Percentiles rank a stretch among this genome's conserved stretches.
These are phyloP conservation scores for Xerocomus spinulosus DNA, from an alignment of 768 basidiomycete species.

Conservation along the genomic window DNA sequence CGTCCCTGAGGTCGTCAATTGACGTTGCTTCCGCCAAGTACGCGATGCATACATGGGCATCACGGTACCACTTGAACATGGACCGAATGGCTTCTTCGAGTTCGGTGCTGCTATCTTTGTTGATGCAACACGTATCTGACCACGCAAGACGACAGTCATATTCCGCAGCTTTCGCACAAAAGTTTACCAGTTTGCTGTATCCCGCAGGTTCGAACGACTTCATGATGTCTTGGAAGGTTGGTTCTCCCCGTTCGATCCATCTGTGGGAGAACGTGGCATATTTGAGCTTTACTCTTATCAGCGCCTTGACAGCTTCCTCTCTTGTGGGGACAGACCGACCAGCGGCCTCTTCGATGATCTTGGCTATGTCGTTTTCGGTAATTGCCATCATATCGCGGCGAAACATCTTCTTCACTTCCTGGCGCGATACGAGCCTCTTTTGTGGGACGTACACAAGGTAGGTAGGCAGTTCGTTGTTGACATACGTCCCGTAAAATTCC, in stretches of 20 bases:
- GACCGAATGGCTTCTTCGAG: slow-evolving; percentile 33
- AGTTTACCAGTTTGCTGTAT: slow-evolving; percentile 23
- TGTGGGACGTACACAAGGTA: slow-evolving; percentile 27
- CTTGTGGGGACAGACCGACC: slow-evolving; percentile 25
- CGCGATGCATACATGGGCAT: slow-evolving; percentile 28
- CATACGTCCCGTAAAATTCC: slow-evolving; percentile 15
- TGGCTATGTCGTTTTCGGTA: slow-evolving; percentile 24
- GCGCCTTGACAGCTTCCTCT: slow-evolving; percentile 23
- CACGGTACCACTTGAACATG: slow-evolving; percentile 33
- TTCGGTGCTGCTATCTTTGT: slow-evolving; percentile 33
- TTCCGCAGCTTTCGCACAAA: slow-evolving; percentile 25
- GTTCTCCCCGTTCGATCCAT: slow-evolving; percentile 30
- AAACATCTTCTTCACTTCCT: slow-evolving; percentile 30
- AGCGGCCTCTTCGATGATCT: slow-evolving; percentile 12
- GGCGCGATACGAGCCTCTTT: slow-evolving; percentile 25
- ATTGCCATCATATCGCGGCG: slow-evolving; percentile 23
- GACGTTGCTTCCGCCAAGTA: slow-evolving; percentile 30
- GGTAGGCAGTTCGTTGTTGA: slow-evolving; percentile 29
- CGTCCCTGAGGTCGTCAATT: slow-evolving; percentile 21
- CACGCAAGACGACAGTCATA: slow-evolving; percentile 29
- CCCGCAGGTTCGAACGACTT: slow-evolving; percentile 28
- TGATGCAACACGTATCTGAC: slow-evolving; percentile 35
- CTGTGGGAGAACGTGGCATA: slow-evolving; percentile 29
- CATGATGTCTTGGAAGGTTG: slow-evolving; percentile 26
- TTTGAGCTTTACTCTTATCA: slow-evolving; percentile 22